Base-by-base conservation (phyloP, 1,284 basidiomycete species). In the Takashimella koratensis region DNA sequence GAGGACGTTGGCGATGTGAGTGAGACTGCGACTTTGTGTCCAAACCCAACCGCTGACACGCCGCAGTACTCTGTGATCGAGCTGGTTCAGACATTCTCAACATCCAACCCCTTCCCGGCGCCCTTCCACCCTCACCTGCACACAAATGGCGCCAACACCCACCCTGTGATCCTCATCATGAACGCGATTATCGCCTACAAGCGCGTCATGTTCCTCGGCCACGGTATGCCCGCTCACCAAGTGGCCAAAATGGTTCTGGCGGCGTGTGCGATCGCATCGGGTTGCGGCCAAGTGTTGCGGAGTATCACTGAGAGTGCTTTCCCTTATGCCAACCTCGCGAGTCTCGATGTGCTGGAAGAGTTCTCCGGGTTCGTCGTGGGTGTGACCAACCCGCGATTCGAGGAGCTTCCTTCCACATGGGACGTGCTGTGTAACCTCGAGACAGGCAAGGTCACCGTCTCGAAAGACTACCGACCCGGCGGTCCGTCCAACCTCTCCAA, bases 1-100 rank as follows among this genome's bases (percentile, higher is more conserved):
- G 90, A 95, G 71, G 94, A 98, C 80, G 90, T 98, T 51, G 94
- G 94, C 51, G 94, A 97, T 73, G 92, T 94, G 68, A 73, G 86
- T 79, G 58, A 12, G 36, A 23, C 12, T 4, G 19, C 46, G 49
- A 8, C 46, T 48, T 36, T 36, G 30, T 36, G 30, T 8, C 51
- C 47, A 49, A 45, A 52, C 19, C 4, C 5, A 10, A n/a, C 27
- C 25, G 21, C 30, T 49, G 43, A 0, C 71, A n/a, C n/a, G n/a
- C n/a, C n/a, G n/a, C n/a, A 94, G 90, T 98, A 94, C 76, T 97
- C 94, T 19, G 77, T 98, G 56, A 93, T 94, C 56, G 86, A 87
- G 60, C 82, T 98, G 43, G 86, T 97, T 57, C 86, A 90, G 68
- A 87, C 87, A 2, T 97, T 98, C 73, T 89, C 89, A 3, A 80